Base-by-base conservation (phyloP, 192 early-diverging fungal species). In the Linnemannia exigua region DNA sequence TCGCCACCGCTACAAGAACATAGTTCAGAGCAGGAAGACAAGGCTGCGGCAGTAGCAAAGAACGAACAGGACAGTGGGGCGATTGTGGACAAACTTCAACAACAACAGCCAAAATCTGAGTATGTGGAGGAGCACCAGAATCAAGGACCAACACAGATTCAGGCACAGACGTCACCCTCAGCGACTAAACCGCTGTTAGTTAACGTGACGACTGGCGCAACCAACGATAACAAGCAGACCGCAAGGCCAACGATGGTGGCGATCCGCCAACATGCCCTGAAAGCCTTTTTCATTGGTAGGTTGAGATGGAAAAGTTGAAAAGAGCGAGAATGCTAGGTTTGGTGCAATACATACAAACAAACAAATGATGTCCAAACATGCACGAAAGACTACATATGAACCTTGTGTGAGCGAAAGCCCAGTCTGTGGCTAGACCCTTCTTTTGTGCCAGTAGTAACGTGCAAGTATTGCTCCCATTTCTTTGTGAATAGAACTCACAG, bases 251-350 rank as follows among this genome's bases (percentile, higher is more conserved):
- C 68, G 5, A 80, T 84, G 67, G 67, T 84, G 20, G 76, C 82
- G 3, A 46, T 84, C 19, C 76, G 76, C 38, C 72, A 75, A 28
- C 82, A 84, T 28, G 82, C 82, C 4, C 6, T 84, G n/a, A 78
- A 66, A 47, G 36, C 52, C 12, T 51, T 69, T 70, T 77, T 36
- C 44, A 41, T 76, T 25, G 38, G 68, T 70, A 41, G 38, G 68
- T 20, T 1, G 68, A 41, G 31, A 31, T 15, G 48, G 9, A 17
- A 17, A 50, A 63, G 58, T 31, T 14, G 12, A 63, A 1, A 12
- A 69, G 22, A 41, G 36, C 33, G 38, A 20, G 67, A 12, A 41
- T 44, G 41, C 41, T 44, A 20, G 19, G 28, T 4, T 66, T 8
- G 11, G 31, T 5, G 9, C 22, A 20, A 63, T 28, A 9, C 16